Base-by-base conservation (phyloP, 257 asterid genomes). In the Ilex aquifolium region DNA sequence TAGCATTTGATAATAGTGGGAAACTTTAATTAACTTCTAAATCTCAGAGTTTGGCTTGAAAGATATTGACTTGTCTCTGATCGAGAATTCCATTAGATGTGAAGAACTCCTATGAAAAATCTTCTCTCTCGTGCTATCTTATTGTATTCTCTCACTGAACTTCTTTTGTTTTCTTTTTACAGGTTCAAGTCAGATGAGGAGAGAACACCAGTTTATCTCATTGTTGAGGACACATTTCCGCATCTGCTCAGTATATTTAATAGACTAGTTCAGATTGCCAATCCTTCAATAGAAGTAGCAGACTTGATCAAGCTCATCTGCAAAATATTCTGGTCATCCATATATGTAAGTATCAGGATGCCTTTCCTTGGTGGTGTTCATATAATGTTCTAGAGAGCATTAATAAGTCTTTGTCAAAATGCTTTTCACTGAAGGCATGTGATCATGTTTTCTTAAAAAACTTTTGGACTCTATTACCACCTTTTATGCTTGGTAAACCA, bases 101-200 rank as follows among this genome's bases (percentile, higher is more conserved):
- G 42, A 36, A 36, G 5, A 4, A 4, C 42, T 36, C 42, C 8
- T 4, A 36, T 36, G 5, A 36, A 36, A 13, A 21, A 29, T 12
- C 44, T 42, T 51, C 56, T 36, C 42, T 36, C 42, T 36, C 2
- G 8, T 36, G 42, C 42, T 4, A 36, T 5, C 8, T 36, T 36
- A 36, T 7, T 4, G 5, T 5, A 5, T 5, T 49, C 14, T 11
- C 14, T 49, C 16, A 49, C 16, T 49, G 54, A 12, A 11, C 5
- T 49, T 15, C 54, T 15, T 53, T 48, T 67, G 52, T 66, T 76
- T 72, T 13, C 39, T 12, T 49, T 59, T 74, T 70, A 32, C 86
- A 93, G 99, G 91, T 93, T 93, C 82, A 93, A 93, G 81, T 93
- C 97, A 15, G 99, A 93, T 16, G 97, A 93, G 67, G 97, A 93